A percentile compares a stretch with the other conserved stretches of the same genome.
Conservation (phyloP, 208 protist genomes). For the Trypanosoma theileri region DNA sequence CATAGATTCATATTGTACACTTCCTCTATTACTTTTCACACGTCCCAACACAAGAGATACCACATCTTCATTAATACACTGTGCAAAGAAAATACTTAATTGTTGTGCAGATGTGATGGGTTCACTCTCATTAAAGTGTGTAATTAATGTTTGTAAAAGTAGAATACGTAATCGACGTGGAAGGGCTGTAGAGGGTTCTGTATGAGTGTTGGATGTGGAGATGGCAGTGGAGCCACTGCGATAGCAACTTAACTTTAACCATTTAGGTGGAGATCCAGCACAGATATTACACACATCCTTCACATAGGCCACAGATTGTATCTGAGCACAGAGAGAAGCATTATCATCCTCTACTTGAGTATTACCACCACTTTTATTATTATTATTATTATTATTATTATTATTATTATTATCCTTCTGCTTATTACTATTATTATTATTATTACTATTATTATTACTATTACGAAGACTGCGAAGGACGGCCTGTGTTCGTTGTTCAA, state of each 20-base stretch:
- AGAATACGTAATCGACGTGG: constrained; percentile 41
- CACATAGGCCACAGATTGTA: constrained; percentile 55
- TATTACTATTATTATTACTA: constrained; percentile 1
- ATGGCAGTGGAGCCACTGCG: not conserved
- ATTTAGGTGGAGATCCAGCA: constrained; percentile 26
- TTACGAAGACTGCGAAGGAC: constrained; percentile 32
- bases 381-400: constrained; percentile 3
- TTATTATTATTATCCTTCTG: too few species aligned
- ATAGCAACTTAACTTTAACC: constrained; percentile 26
- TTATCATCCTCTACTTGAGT: constrained; percentile 4
- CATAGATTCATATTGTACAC: not conserved
- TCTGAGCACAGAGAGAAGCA: constrained; percentile 39
- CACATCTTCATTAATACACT: constrained; percentile 47
- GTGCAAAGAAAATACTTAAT: constrained; percentile 33
- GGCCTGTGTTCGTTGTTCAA: constrained; percentile 55
- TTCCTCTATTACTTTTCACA: not conserved
- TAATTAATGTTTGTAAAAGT: constrained; percentile 34
- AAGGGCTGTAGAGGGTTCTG: not conserved
- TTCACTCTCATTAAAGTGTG: constrained; percentile 32
- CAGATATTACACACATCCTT: constrained; percentile 64
- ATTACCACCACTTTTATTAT: not conserved
- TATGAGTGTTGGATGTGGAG: constrained; percentile 7
- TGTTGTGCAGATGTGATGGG: constrained; percentile 11
- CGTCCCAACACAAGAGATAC: constrained; percentile 29
- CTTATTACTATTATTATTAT: not conserved